Evolutionary conservation across 176 grass and related monocot species (phyloP).

Genomic region (Avena sativa): DNA sequence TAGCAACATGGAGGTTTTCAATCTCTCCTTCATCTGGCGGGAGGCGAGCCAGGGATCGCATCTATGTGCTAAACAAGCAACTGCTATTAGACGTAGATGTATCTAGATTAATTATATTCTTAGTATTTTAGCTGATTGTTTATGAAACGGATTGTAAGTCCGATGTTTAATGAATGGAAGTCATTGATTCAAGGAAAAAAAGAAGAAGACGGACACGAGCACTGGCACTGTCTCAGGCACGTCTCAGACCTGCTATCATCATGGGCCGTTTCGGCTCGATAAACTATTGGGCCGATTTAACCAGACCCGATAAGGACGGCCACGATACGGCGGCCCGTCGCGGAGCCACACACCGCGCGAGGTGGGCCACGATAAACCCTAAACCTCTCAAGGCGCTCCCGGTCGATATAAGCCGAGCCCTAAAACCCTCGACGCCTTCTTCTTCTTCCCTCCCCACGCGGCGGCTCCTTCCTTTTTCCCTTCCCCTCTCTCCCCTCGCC

Average conservation of each 20-base stretch:
- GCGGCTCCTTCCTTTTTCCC: constrained; percentile 23
- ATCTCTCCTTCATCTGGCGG: no score
- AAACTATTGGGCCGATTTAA: not conserved
- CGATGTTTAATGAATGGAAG: no score
- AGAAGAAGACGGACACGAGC: no score
- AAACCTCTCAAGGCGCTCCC: constrained; percentile 1
- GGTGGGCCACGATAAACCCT: constrained; percentile 36
- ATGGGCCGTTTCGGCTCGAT: not conserved
- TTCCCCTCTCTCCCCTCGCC: not conserved
- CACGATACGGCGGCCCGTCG: not conserved
- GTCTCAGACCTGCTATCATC: not conserved
- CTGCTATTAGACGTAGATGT: no score
- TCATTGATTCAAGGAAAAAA: no score
- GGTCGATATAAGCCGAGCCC: constrained; percentile 22
- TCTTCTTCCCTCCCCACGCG: constrained; percentile 23
- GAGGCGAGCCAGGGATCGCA: no score
- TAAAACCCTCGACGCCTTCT: constrained; percentile 39
- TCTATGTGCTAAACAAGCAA: no score
- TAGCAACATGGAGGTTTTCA: no score
- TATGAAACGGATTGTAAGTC: no score
- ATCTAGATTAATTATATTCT: no score
- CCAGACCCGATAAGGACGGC: not conserved
- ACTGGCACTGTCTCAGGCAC: no score
- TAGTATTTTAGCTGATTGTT: no score
- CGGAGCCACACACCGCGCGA: not conserved